Evolutionary conservation across 305 asterid genomes (phyloP), one percentile per base, ranked within the genome.

Genomic region (Fraxinus sp.): DNA sequence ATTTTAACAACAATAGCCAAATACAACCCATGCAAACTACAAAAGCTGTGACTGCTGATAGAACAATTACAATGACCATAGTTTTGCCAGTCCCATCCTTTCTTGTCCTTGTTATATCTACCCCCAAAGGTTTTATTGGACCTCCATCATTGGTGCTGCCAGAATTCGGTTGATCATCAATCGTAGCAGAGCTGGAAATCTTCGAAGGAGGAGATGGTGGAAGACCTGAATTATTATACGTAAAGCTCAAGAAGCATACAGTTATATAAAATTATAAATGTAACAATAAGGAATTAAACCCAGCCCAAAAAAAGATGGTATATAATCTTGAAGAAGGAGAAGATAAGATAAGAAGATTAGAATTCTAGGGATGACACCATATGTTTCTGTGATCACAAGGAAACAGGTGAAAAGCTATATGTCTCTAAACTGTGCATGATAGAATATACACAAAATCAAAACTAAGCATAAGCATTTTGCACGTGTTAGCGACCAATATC

Each of bases 191-290:
- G 57, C 83, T 81, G 5, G 92, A 87, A 73, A 89, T 83, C 83
- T 74, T 82, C 64, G 94, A 86, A 82, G 98, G 99, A 8, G 99
- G 99, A 85, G 99, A 92, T 22, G 97, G 94, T 4, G 99, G 99
- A 76, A 96, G 88, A 57, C 99, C 99, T 96, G 92, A 82, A 75
- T 44, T 59, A 68, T 70, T 80, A 74, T 68, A 66, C 7, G 26
- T 82, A 62, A 86, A 77, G 41, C 20, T 57, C 83, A 80, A 57
- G 74, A 85, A 79, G 44, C 83, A 52, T 81, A 78, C 44, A 77
- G 39, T 68, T 10, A 77, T 78, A 68, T 37, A 57, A 78, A 20
- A 62, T 18, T 57, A 57, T 57, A 57, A 57, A 57, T 57, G 5
- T 14, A 64, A 62, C 3, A 32, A 4, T 22, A 24, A 20, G 35